Conservation (phyloP, 2,329 filamentous ascomycete genomes). For the Pseudogymnoascus destructans region DNA sequence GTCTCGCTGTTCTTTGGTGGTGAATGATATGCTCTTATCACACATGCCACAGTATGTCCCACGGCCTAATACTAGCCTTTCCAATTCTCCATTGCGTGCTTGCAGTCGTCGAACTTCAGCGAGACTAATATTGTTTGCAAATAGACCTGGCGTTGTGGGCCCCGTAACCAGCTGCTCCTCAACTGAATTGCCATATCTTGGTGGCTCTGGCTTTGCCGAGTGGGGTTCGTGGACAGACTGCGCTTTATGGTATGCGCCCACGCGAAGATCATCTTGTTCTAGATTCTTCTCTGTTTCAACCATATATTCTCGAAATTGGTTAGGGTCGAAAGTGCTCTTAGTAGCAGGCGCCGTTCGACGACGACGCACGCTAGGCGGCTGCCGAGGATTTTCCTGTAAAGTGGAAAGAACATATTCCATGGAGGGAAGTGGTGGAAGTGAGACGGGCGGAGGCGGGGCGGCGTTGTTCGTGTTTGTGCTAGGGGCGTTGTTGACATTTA, state of each 20-base stretch:
- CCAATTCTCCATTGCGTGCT: neutral
- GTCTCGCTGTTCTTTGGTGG: neutral
- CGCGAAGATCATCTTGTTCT: neutral
- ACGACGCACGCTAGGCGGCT: neutral
- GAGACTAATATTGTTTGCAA: neutral
- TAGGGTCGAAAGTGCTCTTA: neutral
- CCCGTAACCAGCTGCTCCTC: neutral
- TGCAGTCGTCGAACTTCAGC: neutral
- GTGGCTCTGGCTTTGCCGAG: neutral
- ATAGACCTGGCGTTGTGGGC: neutral
- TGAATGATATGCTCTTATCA: constrained; percentile 1
- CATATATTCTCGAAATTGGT: neutral
- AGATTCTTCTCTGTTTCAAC: neutral
- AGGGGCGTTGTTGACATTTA: neutral
- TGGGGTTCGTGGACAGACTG: constrained; percentile 2
- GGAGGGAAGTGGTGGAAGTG: neutral
- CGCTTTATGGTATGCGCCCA: neutral
- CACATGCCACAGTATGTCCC: neutral
- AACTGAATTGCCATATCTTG: constrained; percentile 3
- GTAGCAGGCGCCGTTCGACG: neutral
- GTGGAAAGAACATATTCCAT: neutral
- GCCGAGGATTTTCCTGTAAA: neutral
- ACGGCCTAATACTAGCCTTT: neutral
- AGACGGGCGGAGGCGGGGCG: neutral
- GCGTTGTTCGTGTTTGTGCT: neutral